A percentile compares a stretch with the other conserved stretches of the same genome.
Evolutionary conservation across 345 rosid species (phyloP).

Genomic region (Luvunga scandens): DNA sequence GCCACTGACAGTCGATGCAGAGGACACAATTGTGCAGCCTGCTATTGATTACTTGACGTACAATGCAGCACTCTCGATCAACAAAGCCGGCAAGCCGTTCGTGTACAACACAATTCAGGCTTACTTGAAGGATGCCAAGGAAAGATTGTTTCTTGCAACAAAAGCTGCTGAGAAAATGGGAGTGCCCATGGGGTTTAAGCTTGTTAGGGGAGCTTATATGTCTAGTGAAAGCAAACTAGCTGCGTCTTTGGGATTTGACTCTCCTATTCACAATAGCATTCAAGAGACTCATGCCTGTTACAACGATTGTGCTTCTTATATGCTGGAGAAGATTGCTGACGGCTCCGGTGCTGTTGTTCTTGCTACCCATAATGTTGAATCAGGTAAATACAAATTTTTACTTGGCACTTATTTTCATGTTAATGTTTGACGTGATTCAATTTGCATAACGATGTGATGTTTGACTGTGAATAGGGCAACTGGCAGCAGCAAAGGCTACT

Average conservation of each 20-base stretch:
- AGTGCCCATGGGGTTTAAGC: constrained; percentile 68
- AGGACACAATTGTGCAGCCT: constrained; percentile 76
- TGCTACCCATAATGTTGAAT: constrained; percentile 89
- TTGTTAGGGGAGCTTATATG: constrained; percentile 95
- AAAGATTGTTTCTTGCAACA: constrained; percentile 50
- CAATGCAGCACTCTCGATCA: constrained; percentile 49
- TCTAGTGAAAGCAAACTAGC: constrained; percentile 60
- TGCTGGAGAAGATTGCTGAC: constrained; percentile 58
- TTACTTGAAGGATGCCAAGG: constrained; percentile 75
- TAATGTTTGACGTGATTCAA: neutral
- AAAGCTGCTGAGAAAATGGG: constrained; percentile 55
- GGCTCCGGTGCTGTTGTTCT: constrained; percentile 68
- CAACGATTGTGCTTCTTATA: constrained; percentile 66
- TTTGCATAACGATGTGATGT: neutral
- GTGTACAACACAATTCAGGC: constrained; percentile 80
- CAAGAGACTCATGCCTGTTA: constrained; percentile 71
- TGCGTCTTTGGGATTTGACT: constrained; percentile 56
- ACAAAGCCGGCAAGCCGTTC: constrained; percentile 41
- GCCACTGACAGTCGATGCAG: constrained; percentile 67
- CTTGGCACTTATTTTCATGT: neutral
- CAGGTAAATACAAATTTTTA: constrained; percentile 36
- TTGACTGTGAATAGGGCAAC: constrained; percentile 39
- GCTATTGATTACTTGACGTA: constrained; percentile 84
- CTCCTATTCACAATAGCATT: constrained; percentile 74
- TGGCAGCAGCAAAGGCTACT: constrained; percentile 58